Percentiles rank a stretch among this genome's conserved stretches.
Conservation (phyloP, 228 moss, liverwort and hornwort genomes). For the Sphagnum magellanicum region DNA sequence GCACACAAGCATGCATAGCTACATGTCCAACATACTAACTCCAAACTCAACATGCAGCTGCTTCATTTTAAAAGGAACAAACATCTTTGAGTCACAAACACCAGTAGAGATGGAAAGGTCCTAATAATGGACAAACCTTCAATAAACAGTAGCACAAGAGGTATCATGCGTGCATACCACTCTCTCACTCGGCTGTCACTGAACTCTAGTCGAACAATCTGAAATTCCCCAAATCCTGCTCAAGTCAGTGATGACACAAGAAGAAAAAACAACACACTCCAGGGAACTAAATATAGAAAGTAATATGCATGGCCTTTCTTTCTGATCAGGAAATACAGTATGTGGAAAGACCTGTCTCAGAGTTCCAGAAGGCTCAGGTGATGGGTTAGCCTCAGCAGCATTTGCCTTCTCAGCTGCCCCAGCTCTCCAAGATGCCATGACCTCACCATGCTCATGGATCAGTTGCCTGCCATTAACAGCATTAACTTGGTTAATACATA, state of each 20-base stretch:
- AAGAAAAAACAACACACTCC: too few relatives aligned
- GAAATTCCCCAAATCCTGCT: slow-evolving; percentile 6
- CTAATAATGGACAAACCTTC: slow-evolving; percentile 56
- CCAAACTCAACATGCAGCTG: background rate
- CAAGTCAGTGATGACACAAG: too few relatives aligned
- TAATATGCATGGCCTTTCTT: too few relatives aligned
- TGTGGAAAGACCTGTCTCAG: slow-evolving; percentile 37
- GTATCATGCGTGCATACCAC: slow-evolving; percentile 65
- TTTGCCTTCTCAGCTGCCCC: slow-evolving; percentile 11
- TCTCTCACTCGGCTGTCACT: slow-evolving; percentile 58
- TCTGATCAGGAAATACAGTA: too few relatives aligned
- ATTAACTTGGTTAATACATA: background rate
- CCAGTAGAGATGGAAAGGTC: too few relatives aligned
- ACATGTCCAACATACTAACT: too few relatives aligned
- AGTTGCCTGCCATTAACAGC: slow-evolving; percentile 42
- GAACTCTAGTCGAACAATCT: slow-evolving; percentile 76
- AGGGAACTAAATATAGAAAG: too few relatives aligned
- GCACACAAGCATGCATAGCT: too few relatives aligned
- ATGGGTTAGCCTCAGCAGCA: background rate
- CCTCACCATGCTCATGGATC: slow-evolving; percentile 48
- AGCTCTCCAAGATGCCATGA: slow-evolving; percentile 44
- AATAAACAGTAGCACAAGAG: slow-evolving; percentile 70
- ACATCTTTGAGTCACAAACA: too few relatives aligned
- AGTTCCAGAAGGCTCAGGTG: slow-evolving; percentile 10
- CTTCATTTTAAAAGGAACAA: too few relatives aligned